Evolutionary conservation across 78 protist species (phyloP), one percentile per base, ranked within the genome.

Genomic region (Trichosphaerium sp.): DNA sequence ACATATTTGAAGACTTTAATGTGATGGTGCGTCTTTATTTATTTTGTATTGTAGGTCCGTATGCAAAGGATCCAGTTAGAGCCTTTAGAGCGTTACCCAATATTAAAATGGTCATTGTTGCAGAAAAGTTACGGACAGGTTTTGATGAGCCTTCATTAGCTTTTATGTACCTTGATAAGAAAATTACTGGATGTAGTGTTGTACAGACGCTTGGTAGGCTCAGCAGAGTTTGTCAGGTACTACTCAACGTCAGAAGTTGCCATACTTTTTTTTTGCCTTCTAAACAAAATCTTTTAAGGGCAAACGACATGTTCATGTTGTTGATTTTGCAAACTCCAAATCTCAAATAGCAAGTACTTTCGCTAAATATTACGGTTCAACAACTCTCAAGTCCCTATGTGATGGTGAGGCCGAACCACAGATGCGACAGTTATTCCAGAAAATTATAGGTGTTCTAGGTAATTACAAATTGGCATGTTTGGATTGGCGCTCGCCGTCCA

Each of bases 111-210:
- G 28, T 74, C 7, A 49, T 74, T 29, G 80, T 74, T 3, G 80
- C 80, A 5, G 80, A 74, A 38, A 74, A 74, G 29, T 51, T 74
- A 44, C 80, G 67, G 42, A 74, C 80, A 48, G 80, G 80, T 40
- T 74, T 74, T 25, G 80, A 74, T 51, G 80, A 74, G 60, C 80
- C 80, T 10, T 63, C 71, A 52, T 21, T 71, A 34, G 37, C 56
- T 4, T 59, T 74, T n/a, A 63, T 74, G 71, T 74, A 74, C 59
- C 42, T 74, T 32, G 80, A 74, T 54, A 74, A 74, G 42, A 62
- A 62, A 47, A 51, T 74, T n/a, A 63, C 37, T 40, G 80, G 80
- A 38, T 73, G 70, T 2, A 74, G 67, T 54, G 62, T 59, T 12
- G 80, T 74, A 23, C 80, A 74, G 39, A 74, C 80, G 26, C 29